Conservation (phyloP, 352 stramenopile genomes). For the Phytophthora agathidicida region DNA sequence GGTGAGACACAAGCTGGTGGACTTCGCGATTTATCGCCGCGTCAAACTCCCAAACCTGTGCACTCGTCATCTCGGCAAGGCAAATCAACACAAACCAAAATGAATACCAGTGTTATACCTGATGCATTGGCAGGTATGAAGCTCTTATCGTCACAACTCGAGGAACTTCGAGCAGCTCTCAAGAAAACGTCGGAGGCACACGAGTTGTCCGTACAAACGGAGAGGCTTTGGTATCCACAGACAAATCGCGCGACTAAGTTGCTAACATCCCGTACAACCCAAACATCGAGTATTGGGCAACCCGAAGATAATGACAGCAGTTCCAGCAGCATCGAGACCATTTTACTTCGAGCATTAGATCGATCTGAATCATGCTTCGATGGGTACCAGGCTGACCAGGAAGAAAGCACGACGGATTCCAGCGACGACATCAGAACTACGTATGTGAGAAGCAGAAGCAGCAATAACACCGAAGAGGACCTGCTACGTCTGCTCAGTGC, state of each 20-base stretch:
- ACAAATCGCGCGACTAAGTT: background rate
- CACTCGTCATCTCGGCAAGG: background rate
- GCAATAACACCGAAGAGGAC: conserved; percentile 21
- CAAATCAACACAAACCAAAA: background rate
- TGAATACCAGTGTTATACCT: conserved; percentile 6
- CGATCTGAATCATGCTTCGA: conserved; percentile 5
- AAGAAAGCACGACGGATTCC: conserved; percentile 15
- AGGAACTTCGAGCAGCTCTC: conserved; percentile 40
- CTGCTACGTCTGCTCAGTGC: conserved; percentile 21
- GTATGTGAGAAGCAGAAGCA: conserved; percentile 13
- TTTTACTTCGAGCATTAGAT: conserved; percentile 30
- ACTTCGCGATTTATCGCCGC: conserved; percentile 2
- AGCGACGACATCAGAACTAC: conserved; percentile 3
- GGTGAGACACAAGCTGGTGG: conserved; percentile 5
- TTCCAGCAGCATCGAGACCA: conserved; percentile 40
- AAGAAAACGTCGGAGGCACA: conserved; percentile 4
- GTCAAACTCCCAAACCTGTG: background rate
- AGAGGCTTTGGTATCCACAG: conserved; percentile 17
- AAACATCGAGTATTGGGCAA: conserved; percentile 1
- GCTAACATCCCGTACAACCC: background rate
- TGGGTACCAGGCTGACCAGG: conserved; percentile 25
- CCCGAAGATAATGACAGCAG: conserved; percentile 19
- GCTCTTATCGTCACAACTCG: conserved; percentile 48
- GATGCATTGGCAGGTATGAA: conserved; percentile 37
- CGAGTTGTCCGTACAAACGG: background rate